Conservation (phyloP, 2,329 filamentous ascomycete species). For the Fusarium tanahbumbuense region DNA sequence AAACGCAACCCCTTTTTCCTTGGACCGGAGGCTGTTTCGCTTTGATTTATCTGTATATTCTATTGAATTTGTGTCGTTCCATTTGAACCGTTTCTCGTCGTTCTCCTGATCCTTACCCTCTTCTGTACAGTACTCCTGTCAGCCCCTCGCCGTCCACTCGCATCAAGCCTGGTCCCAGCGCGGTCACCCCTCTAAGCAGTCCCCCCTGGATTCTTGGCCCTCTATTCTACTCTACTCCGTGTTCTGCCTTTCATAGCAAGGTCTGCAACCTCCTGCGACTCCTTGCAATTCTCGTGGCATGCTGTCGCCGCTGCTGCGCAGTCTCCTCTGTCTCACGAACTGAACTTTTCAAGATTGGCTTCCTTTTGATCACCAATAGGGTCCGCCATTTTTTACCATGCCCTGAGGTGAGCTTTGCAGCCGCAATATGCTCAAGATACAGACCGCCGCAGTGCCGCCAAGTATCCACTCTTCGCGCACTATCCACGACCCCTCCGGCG, state of each 20-base stretch:
- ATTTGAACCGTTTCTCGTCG: slow-evolving; percentile 31
- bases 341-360: slow-evolving; percentile 25
- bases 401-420: slow-evolving; percentile 50
- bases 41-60: slow-evolving; percentile 22
- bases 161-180: slow-evolving; percentile 37
- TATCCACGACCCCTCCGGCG: slow-evolving; percentile 47
- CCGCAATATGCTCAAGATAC: slow-evolving; percentile 50
- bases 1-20: slow-evolving; percentile 6
- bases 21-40: slow-evolving; percentile 8
- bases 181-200: slow-evolving; percentile 35
- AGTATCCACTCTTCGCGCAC: slow-evolving; percentile 50
- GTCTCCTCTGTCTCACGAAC: slow-evolving; percentile 29
- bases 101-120: not conserved
- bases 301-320: slow-evolving; percentile 31
- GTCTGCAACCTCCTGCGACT: slow-evolving; percentile 38
- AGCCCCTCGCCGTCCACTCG: slow-evolving; percentile 41
- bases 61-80: slow-evolving; percentile 18
- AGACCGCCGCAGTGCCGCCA: slow-evolving; percentile 49
- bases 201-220: slow-evolving; percentile 36
- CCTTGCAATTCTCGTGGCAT: slow-evolving; percentile 36
- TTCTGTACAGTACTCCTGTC: slow-evolving; percentile 22
- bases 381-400: slow-evolving; percentile 50
- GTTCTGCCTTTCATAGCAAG: slow-evolving; percentile 27
- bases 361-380: slow-evolving; percentile 46
- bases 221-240: slow-evolving; percentile 24